These are phyloP conservation scores for Termitomyces sp. DNA, from an alignment of 768 basidiomycete species.

Conservation along the genomic window DNA sequence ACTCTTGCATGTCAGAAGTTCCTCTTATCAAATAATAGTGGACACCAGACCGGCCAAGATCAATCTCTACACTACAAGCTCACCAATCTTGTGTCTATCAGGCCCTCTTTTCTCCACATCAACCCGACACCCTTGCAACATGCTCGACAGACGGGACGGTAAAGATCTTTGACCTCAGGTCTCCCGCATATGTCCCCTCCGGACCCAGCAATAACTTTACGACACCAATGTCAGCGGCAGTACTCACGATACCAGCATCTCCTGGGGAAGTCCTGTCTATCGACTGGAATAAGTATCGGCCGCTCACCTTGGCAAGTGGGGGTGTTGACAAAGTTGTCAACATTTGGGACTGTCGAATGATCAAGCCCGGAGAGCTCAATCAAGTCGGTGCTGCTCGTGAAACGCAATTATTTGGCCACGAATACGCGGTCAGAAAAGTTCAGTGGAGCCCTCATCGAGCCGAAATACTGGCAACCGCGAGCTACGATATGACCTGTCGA, in stretches of 20 bases:
- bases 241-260: slow-evolving; percentile 73
- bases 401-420: slow-evolving; percentile 71
- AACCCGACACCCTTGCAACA: slow-evolving; percentile 73
- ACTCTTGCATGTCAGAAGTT: background rate
- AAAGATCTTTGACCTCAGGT: slow-evolving; percentile 74
- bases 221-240: slow-evolving; percentile 62
- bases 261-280: slow-evolving; percentile 73
- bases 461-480: slow-evolving; percentile 61
- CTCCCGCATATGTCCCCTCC: slow-evolving; percentile 51
- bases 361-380: slow-evolving; percentile 46
- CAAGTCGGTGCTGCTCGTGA: slow-evolving; percentile 72
- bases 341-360: slow-evolving; percentile 88
- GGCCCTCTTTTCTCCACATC: slow-evolving; percentile 89
- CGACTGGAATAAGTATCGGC: slow-evolving; percentile 93
- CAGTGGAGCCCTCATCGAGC: slow-evolving; percentile 83
- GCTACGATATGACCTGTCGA: slow-evolving; percentile 95
- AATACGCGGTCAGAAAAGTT: slow-evolving; percentile 85
- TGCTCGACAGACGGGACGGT: slow-evolving; percentile 86
- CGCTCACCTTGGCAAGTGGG: slow-evolving; percentile 68
- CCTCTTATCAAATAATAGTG: slow-evolving; percentile 47
- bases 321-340: slow-evolving; percentile 74
- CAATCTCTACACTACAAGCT: slow-evolving; percentile 76
- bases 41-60: slow-evolving; percentile 77
- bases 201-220: slow-evolving; percentile 56
- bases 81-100: slow-evolving; percentile 86